Base-by-base conservation (phyloP, 208 protist species). In the Leishmania martiniquensis region DNA sequence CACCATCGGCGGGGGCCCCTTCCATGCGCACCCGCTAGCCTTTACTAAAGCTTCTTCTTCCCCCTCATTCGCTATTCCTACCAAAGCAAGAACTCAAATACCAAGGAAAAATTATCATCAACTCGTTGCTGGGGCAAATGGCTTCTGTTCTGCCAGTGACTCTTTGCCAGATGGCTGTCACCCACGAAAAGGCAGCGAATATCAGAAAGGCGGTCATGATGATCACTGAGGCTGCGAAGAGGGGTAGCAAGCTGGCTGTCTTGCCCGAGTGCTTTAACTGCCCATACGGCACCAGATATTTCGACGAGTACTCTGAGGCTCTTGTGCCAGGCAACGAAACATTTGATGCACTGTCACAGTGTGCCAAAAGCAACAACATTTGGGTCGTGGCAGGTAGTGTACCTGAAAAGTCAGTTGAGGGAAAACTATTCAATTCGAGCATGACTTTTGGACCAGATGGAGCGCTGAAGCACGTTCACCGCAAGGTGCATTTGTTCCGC, bases 401-500 rank as follows among this genome's bases (percentile, higher is more conserved):
- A 47, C 97, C 98, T 9, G 98, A 99, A 83, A 83, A 87, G 10
- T 71, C 62, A 5, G 65, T 49, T 4, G 87, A 97, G 44, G 91
- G 93, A 39, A 97, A 98, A 72, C 72, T 99, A 2, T 99, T 96
- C 87, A 99, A 99, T 80, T 97, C 96, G 10, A 94, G 87, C 81
- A 91, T 98, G 80, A 95, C 95, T 3, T 99, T 98, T 85, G 86
- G 90, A 52, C 89, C 95, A 3, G 76, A 98, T 25, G 99, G 99
- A 1, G 77, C 87, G 15, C 78, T 99, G 20, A 74, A 97, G n/a
- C 93, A 91, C 57, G 93, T 93, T 12, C 95, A 99, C 66, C 81
- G 97, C 22, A 99, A 99, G 81, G 86, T 99, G 49, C 99, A 99
- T 77, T 87, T 99, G 7, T 99, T 99, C 77, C 93, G 99, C 68